Percentiles rank a stretch among this genome's conserved stretches.
Evolutionary conservation across 805 yeast genomes (phyloP).

Genomic region (Zygotorulaspora sp.): DNA sequence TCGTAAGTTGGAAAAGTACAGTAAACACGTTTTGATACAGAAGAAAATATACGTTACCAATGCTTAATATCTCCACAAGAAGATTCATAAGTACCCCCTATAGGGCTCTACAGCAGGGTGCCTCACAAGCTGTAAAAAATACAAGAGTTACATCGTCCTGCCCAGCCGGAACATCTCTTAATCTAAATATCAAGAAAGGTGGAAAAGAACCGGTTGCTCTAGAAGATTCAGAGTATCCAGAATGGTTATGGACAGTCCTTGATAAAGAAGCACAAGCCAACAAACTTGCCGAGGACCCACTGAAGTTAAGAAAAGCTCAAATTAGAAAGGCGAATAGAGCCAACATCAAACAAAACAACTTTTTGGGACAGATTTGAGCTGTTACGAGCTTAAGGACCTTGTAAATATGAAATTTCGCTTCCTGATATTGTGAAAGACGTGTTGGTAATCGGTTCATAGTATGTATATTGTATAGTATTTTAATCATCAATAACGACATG

Average conservation of each 20-base stretch:
- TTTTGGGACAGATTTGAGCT: slow-evolving; percentile 36
- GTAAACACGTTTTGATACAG: too few relatives aligned
- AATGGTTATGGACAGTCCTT: slow-evolving; percentile 86
- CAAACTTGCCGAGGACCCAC: slow-evolving; percentile 54
- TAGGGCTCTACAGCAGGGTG: slow-evolving; percentile 3
- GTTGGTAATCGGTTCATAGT: too few relatives aligned
- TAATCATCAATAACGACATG: not conserved
- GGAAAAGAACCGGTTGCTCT: slow-evolving; percentile 88
- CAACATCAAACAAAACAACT: slow-evolving; percentile 73
- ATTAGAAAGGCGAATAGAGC: slow-evolving; percentile 64
- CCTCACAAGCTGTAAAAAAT: not conserved
- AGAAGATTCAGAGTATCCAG: slow-evolving; percentile 86
- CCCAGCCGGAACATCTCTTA: slow-evolving; percentile 66
- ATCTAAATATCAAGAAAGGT: slow-evolving; percentile 66
- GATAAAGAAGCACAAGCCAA: slow-evolving; percentile 60
- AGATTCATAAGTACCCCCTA: slow-evolving; percentile 7
- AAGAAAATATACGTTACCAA: too few relatives aligned
- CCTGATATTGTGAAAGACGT: too few relatives aligned
- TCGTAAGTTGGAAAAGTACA: too few relatives aligned
- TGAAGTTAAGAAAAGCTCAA: slow-evolving; percentile 63
- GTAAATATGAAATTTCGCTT: too few relatives aligned
- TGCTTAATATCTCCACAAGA: slow-evolving; percentile 9
- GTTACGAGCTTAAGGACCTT: too few relatives aligned
- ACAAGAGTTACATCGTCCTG: slow-evolving; percentile 43
- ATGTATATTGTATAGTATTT: not conserved